phyloP scores from a whole-genome alignment of 768 basidiomycete species.

The Candolleomyces eurysporus region DNA sequence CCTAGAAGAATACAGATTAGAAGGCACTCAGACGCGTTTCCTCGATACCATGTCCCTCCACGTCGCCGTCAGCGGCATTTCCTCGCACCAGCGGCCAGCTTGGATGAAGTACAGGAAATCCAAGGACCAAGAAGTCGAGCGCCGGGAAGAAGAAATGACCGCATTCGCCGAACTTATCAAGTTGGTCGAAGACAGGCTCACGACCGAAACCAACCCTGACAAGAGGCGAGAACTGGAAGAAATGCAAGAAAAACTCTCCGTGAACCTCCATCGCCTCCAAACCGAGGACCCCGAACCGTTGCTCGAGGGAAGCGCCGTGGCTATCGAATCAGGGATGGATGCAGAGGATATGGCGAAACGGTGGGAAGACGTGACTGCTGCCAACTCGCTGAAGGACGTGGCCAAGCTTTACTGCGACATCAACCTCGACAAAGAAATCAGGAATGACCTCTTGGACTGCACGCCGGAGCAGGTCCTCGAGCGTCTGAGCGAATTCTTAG shows the following conservation, averaged over 20 bases:
- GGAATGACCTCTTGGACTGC: conserved; percentile 73
- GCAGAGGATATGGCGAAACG: conserved; percentile 50
- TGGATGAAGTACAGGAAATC: conserved; percentile 87
- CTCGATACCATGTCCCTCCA: conserved; percentile 95
- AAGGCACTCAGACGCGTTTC: conserved; percentile 70
- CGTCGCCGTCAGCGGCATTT: conserved; percentile 91
- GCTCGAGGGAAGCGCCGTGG: conserved; percentile 11
- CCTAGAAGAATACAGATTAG: conserved; percentile 75
- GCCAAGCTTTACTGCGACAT: conserved; percentile 87
- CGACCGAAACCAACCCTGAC: conserved; percentile 44
- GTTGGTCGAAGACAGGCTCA: conserved; percentile 45
- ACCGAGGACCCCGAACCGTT: conserved; percentile 8
- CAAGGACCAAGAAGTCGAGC: conserved; percentile 53
- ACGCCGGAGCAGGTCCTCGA: conserved; percentile 63
- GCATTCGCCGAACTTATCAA: conserved; percentile 43
- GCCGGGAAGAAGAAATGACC: conserved; percentile 62
- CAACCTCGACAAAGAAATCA: conserved; percentile 70
- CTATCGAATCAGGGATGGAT: conserved; percentile 25
- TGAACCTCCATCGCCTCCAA: conserved; percentile 30
- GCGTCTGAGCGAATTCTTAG: conserved; percentile 69
- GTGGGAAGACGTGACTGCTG: conserved; percentile 93
- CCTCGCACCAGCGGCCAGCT: conserved; percentile 88
- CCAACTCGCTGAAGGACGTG: conserved; percentile 90
- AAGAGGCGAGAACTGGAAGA: conserved; percentile 41
- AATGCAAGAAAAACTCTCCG: conserved; percentile 37